These are phyloP conservation scores for Nicotiana tomentosiformis DNA, from an alignment of 257 asterid genomes.

Conservation along the genomic window DNA sequence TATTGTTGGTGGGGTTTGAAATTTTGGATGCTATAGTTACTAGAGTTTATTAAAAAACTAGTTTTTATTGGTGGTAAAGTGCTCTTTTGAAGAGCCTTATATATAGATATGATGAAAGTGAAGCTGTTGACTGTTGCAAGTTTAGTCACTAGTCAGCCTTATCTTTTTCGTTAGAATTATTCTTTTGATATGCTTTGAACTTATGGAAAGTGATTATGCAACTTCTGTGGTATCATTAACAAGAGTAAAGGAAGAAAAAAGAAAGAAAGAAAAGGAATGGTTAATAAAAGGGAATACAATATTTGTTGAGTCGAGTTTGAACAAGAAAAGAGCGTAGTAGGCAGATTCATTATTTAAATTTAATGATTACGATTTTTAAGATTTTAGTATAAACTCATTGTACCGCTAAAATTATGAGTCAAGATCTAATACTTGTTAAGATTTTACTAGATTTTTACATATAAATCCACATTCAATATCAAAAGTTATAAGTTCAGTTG, in stretches of 20 bases:
- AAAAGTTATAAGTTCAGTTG: too few species aligned
- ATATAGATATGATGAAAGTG: constrained; percentile 27
- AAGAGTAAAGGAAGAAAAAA: neutral
- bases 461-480: too few species aligned
- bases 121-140: constrained; percentile 26
- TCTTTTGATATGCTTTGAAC: constrained; percentile 31
- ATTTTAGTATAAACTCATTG: too few species aligned
- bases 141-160: constrained; percentile 14
- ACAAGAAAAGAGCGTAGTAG: neutral
- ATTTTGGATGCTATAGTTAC: neutral
- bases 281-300: neutral
- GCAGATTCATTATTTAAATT: too few species aligned
- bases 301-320: constrained; percentile 1
- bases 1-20: constrained; percentile 17
- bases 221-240: constrained; percentile 19
- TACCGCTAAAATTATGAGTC: too few species aligned
- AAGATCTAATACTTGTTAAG: too few species aligned
- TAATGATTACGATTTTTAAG: too few species aligned
- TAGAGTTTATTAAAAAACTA: neutral
- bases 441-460: too few species aligned
- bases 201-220: constrained; percentile 30
- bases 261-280: neutral
- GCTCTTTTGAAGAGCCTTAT: constrained; percentile 21
- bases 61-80: constrained; percentile 14
- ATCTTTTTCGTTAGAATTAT: constrained; percentile 26